phyloP scores from a whole-genome alignment of 108 stramenopile genomes.

The Nitzschia sp. region DNA sequence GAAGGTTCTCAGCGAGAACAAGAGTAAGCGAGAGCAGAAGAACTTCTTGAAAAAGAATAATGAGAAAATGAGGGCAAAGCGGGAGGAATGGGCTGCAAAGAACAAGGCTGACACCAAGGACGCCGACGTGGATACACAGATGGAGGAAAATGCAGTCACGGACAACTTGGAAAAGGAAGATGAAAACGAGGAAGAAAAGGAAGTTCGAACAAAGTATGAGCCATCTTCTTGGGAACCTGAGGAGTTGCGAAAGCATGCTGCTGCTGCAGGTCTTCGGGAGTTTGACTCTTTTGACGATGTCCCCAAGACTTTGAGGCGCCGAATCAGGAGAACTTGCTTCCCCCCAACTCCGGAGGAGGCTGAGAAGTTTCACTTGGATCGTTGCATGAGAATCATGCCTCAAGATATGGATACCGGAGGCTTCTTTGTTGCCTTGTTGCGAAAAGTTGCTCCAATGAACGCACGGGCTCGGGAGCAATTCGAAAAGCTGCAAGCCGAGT shows the following conservation, averaged over 20 bases:
- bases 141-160: not conserved
- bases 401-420: slow-evolving; percentile 98
- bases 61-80: slow-evolving; percentile 63
- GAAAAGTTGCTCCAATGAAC: slow-evolving; percentile 78
- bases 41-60: slow-evolving; percentile 71
- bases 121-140: slow-evolving; percentile 2
- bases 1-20: slow-evolving; percentile 80
- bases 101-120: slow-evolving; percentile 11
- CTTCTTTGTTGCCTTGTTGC: slow-evolving; percentile 93
- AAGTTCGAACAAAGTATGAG: slow-evolving; percentile 22
- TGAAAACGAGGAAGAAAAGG: not conserved
- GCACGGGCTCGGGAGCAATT: slow-evolving; percentile 20
- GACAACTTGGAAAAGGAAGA: not conserved
- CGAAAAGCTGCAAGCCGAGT: slow-evolving; percentile 22
- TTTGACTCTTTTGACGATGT: slow-evolving; percentile 70
- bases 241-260: slow-evolving; percentile 49
- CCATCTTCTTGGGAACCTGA: slow-evolving; percentile 66
- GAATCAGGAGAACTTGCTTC: slow-evolving; percentile 66
- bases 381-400: slow-evolving; percentile 91
- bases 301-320: slow-evolving; percentile 49
- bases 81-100: slow-evolving; percentile 49
- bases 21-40: slow-evolving; percentile 50
- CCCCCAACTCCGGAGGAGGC: slow-evolving; percentile 88
- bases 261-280: slow-evolving; percentile 57
- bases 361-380: slow-evolving; percentile 67